These are phyloP conservation scores for Coemansia sp. DNA, from an alignment of 192 early-diverging fungal species.

Conservation along the genomic window DNA sequence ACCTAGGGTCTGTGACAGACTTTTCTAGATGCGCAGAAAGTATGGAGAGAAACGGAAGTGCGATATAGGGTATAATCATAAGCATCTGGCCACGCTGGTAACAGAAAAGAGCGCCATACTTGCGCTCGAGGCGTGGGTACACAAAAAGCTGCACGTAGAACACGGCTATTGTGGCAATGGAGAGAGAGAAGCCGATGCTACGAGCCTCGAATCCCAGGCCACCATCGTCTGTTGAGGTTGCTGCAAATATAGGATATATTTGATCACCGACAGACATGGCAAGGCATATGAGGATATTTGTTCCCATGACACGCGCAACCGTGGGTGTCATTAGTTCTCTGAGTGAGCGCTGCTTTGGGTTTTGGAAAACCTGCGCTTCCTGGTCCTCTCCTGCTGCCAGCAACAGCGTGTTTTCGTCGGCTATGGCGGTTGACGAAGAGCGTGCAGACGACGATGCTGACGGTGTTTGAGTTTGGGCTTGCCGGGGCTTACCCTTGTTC, in stretches of 20 bases:
- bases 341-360: conserved; percentile 11
- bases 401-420: conserved; percentile 14
- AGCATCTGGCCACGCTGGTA: conserved; percentile 33
- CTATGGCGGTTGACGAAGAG: neutral
- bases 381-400: neutral
- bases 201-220: conserved; percentile 56
- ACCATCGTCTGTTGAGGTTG: conserved; percentile 35
- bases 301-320: conserved; percentile 17
- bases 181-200: conserved; percentile 54
- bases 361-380: neutral
- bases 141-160: conserved; percentile 55
- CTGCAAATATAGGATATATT: conserved; percentile 48
- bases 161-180: conserved; percentile 37
- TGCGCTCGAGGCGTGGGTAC: conserved; percentile 45
- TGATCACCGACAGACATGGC: conserved; percentile 31
- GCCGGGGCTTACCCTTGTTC: neutral
- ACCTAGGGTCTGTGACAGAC: neutral
- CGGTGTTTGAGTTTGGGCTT: neutral
- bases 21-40: conserved; percentile 6
- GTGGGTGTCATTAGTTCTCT: conserved; percentile 24
- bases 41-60: conserved; percentile 14
- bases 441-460: neutral
- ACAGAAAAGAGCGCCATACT: conserved; percentile 48
- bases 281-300: conserved; percentile 27
- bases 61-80: neutral